Conservation (phyloP, 192 early-diverging fungal genomes). For the Coemansia sp. region DNA sequence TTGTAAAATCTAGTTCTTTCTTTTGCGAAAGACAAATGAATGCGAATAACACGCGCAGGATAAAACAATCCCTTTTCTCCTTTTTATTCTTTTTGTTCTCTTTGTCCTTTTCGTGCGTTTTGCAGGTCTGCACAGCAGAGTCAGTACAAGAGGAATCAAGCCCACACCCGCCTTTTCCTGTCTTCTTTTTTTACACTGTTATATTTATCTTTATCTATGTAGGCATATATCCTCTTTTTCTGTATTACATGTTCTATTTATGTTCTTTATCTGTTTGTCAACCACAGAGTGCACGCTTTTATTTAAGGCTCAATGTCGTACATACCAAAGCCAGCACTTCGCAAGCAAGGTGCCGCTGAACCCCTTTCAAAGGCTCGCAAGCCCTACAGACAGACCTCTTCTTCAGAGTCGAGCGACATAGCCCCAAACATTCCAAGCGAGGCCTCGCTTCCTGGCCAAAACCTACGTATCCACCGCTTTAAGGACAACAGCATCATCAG, state of each 20-base stretch:
- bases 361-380: neutral
- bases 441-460: neutral
- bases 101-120: conserved; percentile 2
- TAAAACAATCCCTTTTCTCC: no score
- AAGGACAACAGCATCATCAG: conserved; percentile 13
- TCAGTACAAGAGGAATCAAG: neutral
- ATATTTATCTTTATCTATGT: no score
- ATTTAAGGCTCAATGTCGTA: conserved; percentile 16
- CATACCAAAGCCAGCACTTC: conserved; percentile 22
- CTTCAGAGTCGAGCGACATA: neutral
- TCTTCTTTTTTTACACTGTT: neutral
- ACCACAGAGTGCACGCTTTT: neutral
- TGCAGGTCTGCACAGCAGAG: neutral
- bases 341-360: neutral
- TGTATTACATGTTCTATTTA: neutral
- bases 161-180: neutral
- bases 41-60: no score
- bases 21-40: no score
- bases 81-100: neutral
- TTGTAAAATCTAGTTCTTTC: no score
- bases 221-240: neutral
- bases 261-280: neutral
- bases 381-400: neutral
- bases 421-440: neutral
- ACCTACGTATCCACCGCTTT: neutral